Evolutionary conservation across 495 filamentous ascomycete species (phyloP).

Genomic region (Aspergillus ostianus): DNA sequence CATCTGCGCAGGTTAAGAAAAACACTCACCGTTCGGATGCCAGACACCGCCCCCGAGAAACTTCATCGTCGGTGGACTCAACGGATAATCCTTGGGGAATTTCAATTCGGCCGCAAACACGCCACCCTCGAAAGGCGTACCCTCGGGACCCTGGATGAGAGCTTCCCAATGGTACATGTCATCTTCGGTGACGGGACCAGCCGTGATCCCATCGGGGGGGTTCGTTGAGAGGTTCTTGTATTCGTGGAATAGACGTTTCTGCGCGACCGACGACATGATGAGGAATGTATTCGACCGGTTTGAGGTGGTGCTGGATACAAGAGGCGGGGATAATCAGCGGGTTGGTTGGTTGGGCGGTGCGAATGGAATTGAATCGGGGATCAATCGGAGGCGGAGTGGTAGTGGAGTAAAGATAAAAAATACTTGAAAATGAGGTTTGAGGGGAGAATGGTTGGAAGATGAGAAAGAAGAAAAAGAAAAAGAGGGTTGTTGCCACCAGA

Average conservation of each 20-base stretch:
- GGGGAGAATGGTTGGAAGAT: background rate
- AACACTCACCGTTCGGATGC: conserved; percentile 80
- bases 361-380: background rate
- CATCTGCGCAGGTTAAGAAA: background rate
- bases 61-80: conserved; percentile 90
- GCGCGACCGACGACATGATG: conserved; percentile 56
- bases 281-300: background rate
- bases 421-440: background rate
- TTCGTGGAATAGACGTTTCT: conserved; percentile 94
- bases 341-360: conserved; percentile 2
- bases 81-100: conserved; percentile 95
- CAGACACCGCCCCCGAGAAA: conserved; percentile 84
- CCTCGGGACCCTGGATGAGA: conserved; percentile 90
- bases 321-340: background rate
- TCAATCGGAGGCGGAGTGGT: conserved; percentile 7
- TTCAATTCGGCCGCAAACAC: conserved; percentile 91
- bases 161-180: conserved; percentile 98
- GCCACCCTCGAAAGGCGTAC: conserved; percentile 93
- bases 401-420: background rate
- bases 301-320: background rate
- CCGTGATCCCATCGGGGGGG: conserved; percentile 90
- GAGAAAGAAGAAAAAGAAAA: background rate
- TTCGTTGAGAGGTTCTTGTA: conserved; percentile 84
- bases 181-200: conserved; percentile 89
- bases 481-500: conserved; percentile 1